phyloP scores from a whole-genome alignment of 1,284 basidiomycete species.

The Ceratobasidium sp. region DNA sequence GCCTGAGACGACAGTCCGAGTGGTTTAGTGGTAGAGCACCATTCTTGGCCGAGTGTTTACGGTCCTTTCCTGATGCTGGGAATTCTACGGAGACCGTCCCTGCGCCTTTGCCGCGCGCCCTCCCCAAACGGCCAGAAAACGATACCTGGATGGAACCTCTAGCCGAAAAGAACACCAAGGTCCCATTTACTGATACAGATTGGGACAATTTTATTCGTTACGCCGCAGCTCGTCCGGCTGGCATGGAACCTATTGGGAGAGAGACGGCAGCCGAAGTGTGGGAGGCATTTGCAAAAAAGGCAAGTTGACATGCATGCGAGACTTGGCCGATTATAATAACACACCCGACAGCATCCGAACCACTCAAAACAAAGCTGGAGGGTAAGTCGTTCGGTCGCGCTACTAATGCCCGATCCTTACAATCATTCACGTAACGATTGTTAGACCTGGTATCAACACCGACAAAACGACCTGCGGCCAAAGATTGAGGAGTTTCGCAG shows the following conservation, averaged over 20 bases:
- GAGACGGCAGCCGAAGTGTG: conserved; percentile 7
- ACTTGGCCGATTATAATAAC: not conserved
- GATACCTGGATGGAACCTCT: no score
- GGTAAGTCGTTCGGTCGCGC: not conserved
- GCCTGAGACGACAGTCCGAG: not conserved
- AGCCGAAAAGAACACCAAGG: not conserved
- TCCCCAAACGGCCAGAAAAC: not conserved
- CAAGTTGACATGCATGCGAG: not conserved
- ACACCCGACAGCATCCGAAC: not conserved
- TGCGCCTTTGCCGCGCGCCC: not conserved
- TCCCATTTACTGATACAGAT: conserved; percentile 10
- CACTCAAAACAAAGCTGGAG: conserved; percentile 25
- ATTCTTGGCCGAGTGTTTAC: not conserved
- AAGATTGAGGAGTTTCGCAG: conserved; percentile 4
- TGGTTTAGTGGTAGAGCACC: conserved; percentile 7
- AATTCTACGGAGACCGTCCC: no score
- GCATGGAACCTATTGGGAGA: conserved; percentile 18
- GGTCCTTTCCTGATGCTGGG: no score
- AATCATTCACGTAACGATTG: not conserved
- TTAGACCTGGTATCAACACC: conserved; percentile 29
- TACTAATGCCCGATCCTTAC: not conserved
- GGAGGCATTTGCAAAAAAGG: conserved; percentile 9
- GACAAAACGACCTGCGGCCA: conserved; percentile 10
- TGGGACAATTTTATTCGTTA: conserved; percentile 12
- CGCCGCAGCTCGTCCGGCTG: conserved; percentile 27